Evolutionary conservation across 139 green algal species (phyloP).

Genomic region (Chlorella sp.): DNA sequence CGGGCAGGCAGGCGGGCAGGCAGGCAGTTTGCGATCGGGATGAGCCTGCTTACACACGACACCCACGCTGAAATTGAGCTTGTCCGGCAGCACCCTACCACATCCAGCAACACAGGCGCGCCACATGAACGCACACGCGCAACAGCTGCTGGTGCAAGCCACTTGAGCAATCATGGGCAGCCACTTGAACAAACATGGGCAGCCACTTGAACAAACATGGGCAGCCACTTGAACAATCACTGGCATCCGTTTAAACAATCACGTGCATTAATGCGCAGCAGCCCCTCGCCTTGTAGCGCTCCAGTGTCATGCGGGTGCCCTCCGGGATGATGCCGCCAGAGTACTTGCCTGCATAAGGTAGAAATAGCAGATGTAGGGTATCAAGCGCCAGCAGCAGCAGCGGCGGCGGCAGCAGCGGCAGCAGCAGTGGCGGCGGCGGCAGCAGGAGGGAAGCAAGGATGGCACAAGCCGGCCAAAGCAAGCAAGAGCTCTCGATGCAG

Average conservation of each 20-base stretch:
- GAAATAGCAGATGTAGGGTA: too few relatives aligned
- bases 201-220: too few relatives aligned
- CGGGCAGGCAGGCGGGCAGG: background rate
- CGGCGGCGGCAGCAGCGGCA: background rate
- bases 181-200: too few relatives aligned
- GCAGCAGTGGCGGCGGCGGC: background rate
- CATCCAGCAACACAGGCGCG: background rate
- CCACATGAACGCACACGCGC: background rate
- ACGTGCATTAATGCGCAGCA: background rate
- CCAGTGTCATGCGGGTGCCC: conserved; percentile 69
- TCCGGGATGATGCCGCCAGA: conserved; percentile 60
- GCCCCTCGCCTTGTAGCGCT: conserved; percentile 71
- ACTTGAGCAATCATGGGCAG: too few relatives aligned
- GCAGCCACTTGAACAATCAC: too few relatives aligned
- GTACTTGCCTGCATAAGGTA: conserved; percentile 75
- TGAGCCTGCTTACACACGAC: too few relatives aligned
- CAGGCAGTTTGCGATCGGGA: background rate
- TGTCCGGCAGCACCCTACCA: background rate
- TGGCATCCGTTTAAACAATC: too few relatives aligned
- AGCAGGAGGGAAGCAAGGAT: background rate
- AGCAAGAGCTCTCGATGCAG: too few relatives aligned
- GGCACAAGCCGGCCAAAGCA: too few relatives aligned
- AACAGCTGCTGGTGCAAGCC: too few relatives aligned
- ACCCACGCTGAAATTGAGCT: too few relatives aligned
- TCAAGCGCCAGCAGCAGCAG: too few relatives aligned